Evolutionary conservation across 306 rosid species (phyloP), one percentile per base, ranked within the genome.

Genomic region (Acacia melanoxylon): DNA sequence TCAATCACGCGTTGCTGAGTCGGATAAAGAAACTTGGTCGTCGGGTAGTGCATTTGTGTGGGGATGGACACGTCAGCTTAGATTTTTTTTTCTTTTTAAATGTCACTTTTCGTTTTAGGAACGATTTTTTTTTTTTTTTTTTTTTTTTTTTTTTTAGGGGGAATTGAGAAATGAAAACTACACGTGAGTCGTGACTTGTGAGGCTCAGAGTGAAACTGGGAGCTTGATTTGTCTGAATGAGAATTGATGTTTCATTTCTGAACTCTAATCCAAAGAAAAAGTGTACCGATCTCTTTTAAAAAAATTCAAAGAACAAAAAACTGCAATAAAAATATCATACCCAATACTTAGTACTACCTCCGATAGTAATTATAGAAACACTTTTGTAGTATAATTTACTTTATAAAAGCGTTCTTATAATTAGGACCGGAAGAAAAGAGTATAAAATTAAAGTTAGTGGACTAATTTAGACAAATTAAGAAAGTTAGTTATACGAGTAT

Each of bases 1-100:
- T 81, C 74, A 19, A 8, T 27, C 35, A 75, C 86, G 67, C 73
- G 72, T 40, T 69, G 87, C 86, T 87, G 87, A 81, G 37, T 70
- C 75, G 84, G 86, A 86, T 3, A 0, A 76, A 25, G 1, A 20
- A 16, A 3, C 2, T 3, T 19, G 2, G 14, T 9, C 27, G 48
- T 35, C 10, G 35, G 35, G 46, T 45, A 10, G 31, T 40, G 2
- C 10, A 1, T 14, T 0, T 2, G 20, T 9, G 10, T 61, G 77
- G 76, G 7, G n/a, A 59, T 2, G 33, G 27, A 52, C 78, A 79
- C 77, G 52, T 83, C 56, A 80, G 61, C 76, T 46, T 61, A 20
- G 41, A 62, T n/a, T 51, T 68, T 68, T 13, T n/a, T 51, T 68
- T 68, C 8, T 1, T 52, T 54, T 54, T 54, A 1, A 25, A 9